Percentiles rank a stretch among this genome's conserved stretches.
Conservation (phyloP, 257 asterid genomes). For the Anisodus acutangulus region DNA sequence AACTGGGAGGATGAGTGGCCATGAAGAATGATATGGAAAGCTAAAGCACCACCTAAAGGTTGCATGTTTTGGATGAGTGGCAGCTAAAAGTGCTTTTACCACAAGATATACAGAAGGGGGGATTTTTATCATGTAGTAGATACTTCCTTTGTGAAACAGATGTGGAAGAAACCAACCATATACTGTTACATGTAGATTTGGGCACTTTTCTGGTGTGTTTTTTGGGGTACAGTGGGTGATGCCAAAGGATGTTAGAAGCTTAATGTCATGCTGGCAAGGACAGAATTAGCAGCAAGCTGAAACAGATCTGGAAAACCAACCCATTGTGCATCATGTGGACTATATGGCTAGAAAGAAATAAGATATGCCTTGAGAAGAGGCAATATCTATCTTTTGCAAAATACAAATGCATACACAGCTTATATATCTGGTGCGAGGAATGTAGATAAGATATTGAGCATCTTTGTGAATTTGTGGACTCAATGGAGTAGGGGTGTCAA, state of each 20-base stretch:
- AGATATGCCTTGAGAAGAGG: neutral
- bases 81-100: neutral
- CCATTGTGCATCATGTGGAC: neutral
- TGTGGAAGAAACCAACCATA: neutral
- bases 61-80: neutral
- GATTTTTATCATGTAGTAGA: conserved; percentile 1
- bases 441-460: neutral
- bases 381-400: neutral
- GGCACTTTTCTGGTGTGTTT: conserved; percentile 6
- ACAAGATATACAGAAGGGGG: neutral
- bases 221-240: neutral
- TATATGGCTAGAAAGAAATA: neutral
- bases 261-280: neutral
- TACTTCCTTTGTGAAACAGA: neutral
- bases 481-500: neutral
- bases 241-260: neutral
- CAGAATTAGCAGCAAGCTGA: neutral
- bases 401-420: conserved; percentile 20
- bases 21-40: too few relatives aligned
- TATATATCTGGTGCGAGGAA: conserved; percentile 22
- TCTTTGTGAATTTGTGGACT: conserved; percentile 9
- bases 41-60: too few relatives aligned
- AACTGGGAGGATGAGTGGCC: too few relatives aligned
- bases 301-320: neutral
- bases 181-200: neutral